Conservation (phyloP, 2,329 filamentous ascomycete species). For the Aphanocladium album region DNA sequence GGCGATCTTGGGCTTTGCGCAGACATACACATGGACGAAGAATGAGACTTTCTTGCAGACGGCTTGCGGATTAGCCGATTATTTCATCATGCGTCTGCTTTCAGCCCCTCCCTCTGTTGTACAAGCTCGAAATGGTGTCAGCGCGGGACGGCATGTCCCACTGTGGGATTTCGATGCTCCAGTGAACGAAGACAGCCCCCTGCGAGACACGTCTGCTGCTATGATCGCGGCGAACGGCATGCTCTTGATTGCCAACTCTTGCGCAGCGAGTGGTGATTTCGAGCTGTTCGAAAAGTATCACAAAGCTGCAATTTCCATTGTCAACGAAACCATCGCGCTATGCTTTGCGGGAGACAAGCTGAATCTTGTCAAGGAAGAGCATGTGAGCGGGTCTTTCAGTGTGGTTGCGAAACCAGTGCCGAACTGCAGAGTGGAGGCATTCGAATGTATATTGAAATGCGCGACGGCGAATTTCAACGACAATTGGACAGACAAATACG, state of each 20-base stretch:
- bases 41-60: conserved; percentile 36
- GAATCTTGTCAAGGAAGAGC: not conserved
- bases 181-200: conserved; percentile 22
- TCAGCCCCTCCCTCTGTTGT: conserved; percentile 20
- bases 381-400: not conserved
- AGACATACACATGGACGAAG: conserved; percentile 44
- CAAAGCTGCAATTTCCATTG: conserved; percentile 24
- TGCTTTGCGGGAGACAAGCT: conserved; percentile 24
- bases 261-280: conserved; percentile 17
- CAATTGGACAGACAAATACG: conserved; percentile 23
- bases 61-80: conserved; percentile 39
- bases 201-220: conserved; percentile 34
- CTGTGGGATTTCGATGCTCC: conserved; percentile 38
- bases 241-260: conserved; percentile 32
- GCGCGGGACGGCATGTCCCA: conserved; percentile 23
- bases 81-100: conserved; percentile 39
- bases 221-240: conserved; percentile 38
- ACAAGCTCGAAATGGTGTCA: conserved; percentile 13
- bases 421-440: conserved; percentile 12
- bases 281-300: conserved; percentile 21
- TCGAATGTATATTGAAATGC: conserved; percentile 28
- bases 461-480: conserved; percentile 32
- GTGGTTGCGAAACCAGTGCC: not conserved
- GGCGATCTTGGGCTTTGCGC: conserved; percentile 43
- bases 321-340: conserved; percentile 26